A percentile compares a stretch with the other conserved stretches of the same genome.
These are phyloP conservation scores for Xylaria telfairii DNA, from an alignment of 495 filamentous ascomycete species.

Conservation along the genomic window DNA sequence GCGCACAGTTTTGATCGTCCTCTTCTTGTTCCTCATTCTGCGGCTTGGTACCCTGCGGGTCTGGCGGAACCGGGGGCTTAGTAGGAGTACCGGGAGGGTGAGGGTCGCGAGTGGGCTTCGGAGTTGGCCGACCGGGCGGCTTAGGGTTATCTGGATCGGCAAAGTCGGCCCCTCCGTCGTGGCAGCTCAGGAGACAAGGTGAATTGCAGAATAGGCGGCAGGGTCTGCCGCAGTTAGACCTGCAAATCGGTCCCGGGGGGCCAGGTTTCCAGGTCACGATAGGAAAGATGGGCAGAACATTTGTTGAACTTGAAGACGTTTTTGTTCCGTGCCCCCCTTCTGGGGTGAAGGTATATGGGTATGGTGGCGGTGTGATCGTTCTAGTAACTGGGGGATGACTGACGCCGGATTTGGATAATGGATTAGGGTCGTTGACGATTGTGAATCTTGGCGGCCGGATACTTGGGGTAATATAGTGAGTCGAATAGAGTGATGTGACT, in stretches of 20 bases:
- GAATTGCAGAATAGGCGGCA: neutral
- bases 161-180: constrained; percentile 2
- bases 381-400: constrained; percentile 13
- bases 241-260: constrained; percentile 12
- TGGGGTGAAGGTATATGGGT: constrained; percentile 12
- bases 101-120: neutral
- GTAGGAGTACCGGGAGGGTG: neutral
- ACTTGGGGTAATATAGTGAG: no score
- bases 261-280: constrained; percentile 4
- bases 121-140: neutral
- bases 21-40: neutral
- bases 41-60: neutral
- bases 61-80: neutral
- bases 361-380: constrained; percentile 20
- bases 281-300: neutral
- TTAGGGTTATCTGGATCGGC: constrained; percentile 7
- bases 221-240: neutral
- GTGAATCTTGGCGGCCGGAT: no score
- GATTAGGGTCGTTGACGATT: no score
- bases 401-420: neutral
- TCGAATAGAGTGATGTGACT: no score
- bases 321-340: neutral
- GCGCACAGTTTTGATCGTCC: neutral
- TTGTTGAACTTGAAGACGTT: neutral
- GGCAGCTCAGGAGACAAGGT: neutral